A percentile compares a stretch with the other conserved stretches of the same genome.
phyloP scores from a whole-genome alignment of 768 basidiomycete genomes.

The Termitomyces sp. region DNA sequence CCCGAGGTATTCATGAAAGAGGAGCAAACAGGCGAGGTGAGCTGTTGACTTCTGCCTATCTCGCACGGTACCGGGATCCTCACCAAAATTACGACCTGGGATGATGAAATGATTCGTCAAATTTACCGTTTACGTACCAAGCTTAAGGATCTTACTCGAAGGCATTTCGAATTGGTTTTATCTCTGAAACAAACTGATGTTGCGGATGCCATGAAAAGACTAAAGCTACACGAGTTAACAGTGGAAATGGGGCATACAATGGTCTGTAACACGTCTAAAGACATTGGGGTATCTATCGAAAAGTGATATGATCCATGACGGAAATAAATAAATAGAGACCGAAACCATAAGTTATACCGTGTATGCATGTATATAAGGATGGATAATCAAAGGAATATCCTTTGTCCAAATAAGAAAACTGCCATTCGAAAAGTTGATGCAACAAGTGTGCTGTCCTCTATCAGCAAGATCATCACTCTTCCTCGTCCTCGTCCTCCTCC shows the following conservation, averaged over 20 bases:
- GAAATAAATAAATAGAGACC: background rate
- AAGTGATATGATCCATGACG: conserved; percentile 11
- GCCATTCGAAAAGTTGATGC: background rate
- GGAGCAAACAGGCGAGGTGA: too few relatives aligned
- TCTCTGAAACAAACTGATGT: background rate
- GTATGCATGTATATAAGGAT: background rate
- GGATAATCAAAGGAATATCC: background rate
- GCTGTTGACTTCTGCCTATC: background rate
- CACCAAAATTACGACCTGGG: background rate
- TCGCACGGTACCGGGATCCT: background rate
- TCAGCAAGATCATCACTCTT: conserved; percentile 38
- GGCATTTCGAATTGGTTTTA: too few relatives aligned
- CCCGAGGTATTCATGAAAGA: too few relatives aligned
- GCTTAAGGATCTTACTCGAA: too few relatives aligned
- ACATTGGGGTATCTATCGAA: conserved; percentile 12
- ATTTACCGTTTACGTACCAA: too few relatives aligned
- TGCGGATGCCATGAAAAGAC: background rate
- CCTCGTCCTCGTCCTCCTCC: conserved; percentile 86
- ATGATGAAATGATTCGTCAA: too few relatives aligned
- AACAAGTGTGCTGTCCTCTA: background rate
- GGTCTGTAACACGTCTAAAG: background rate
- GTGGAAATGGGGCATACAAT: background rate
- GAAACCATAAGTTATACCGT: conserved; percentile 3
- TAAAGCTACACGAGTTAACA: background rate
- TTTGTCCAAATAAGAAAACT: background rate